phyloP scores from a whole-genome alignment of 1,139 yeast genomes.

The Yamadazyma atlantica region DNA sequence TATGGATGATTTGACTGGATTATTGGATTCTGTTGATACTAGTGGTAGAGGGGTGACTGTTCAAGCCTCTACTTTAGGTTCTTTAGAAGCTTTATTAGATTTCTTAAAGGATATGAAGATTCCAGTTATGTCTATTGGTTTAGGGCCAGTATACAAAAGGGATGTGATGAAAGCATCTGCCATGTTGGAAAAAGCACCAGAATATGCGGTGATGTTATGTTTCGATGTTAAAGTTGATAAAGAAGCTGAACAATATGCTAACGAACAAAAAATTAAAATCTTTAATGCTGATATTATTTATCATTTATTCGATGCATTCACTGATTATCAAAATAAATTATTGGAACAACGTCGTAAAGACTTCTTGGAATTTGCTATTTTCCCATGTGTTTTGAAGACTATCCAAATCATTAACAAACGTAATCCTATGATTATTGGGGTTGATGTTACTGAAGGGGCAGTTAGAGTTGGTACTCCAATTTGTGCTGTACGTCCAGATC shows the following conservation, averaged over 20 bases:
- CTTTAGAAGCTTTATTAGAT: conserved; percentile 93
- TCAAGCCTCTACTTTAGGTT: conserved; percentile 97
- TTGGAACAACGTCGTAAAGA: conserved; percentile 90
- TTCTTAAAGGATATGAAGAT: conserved; percentile 98
- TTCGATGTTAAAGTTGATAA: conserved; percentile 96
- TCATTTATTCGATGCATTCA: conserved; percentile 92
- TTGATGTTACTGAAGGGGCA: conserved; percentile 90
- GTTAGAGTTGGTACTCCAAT: conserved; percentile 93
- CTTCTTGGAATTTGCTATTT: conserved; percentile 83
- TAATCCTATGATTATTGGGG: conserved; percentile 99
- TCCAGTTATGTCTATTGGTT: conserved; percentile 97
- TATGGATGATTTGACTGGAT: conserved; percentile 96
- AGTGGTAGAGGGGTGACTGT: conserved; percentile 97
- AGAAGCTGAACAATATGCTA: conserved; percentile 97
- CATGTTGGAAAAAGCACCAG: conserved; percentile 96
- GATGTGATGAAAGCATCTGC: conserved; percentile 97
- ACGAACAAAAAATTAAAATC: conserved; percentile 85
- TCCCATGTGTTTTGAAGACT: conserved; percentile 94
- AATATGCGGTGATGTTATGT: conserved; percentile 94
- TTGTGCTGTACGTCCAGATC: conserved; percentile 88
- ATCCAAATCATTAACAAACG: conserved; percentile 96
- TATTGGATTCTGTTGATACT: conserved; percentile 90
- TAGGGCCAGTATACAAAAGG: conserved; percentile 97
- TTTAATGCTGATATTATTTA: conserved; percentile 96
- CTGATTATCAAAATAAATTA: conserved; percentile 85